A percentile compares a stretch with the other conserved stretches of the same genome.
phyloP scores from a whole-genome alignment of 768 basidiomycete species.

The Mycena venus region DNA sequence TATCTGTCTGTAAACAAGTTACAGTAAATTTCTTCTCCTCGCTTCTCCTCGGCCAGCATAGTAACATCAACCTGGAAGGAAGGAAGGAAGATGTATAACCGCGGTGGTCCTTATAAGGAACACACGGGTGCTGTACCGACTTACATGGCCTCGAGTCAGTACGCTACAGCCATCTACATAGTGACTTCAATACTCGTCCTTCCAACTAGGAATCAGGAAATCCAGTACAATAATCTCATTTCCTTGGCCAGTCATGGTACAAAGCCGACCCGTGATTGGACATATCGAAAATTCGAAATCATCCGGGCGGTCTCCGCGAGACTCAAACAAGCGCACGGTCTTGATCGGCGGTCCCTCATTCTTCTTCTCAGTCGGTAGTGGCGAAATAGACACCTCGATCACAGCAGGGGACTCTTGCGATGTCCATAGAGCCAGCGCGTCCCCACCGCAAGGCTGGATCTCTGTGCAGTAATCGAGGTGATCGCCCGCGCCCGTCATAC shows the following conservation, averaged over 20 bases:
- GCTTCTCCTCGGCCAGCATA: too few species aligned
- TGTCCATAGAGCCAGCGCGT: background rate
- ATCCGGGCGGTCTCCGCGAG: background rate
- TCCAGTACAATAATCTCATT: constrained; percentile 17
- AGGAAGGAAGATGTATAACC: too few species aligned
- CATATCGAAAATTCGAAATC: constrained; percentile 5
- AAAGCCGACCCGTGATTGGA: constrained; percentile 7
- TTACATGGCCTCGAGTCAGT: too few species aligned
- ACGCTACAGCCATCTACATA: too few species aligned
- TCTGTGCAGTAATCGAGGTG: background rate
- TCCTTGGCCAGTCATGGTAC: background rate
- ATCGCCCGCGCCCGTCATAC: background rate
- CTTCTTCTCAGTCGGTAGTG: background rate
- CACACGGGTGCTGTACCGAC: too few species aligned
- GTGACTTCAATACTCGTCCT: background rate
- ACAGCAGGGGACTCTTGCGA: background rate
- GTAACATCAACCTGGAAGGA: too few species aligned
- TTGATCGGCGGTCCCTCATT: background rate
- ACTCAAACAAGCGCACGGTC: constrained; percentile 1
- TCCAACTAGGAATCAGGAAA: constrained; percentile 1
- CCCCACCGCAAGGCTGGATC: constrained; percentile 11
- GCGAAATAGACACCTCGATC: constrained; percentile 1
- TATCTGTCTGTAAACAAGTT: too few species aligned
- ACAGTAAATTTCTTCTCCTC: too few species aligned
- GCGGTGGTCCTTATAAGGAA: too few species aligned